phyloP scores from a whole-genome alignment of 352 stramenopile species.

The Phytophthora fragariaefolia region DNA sequence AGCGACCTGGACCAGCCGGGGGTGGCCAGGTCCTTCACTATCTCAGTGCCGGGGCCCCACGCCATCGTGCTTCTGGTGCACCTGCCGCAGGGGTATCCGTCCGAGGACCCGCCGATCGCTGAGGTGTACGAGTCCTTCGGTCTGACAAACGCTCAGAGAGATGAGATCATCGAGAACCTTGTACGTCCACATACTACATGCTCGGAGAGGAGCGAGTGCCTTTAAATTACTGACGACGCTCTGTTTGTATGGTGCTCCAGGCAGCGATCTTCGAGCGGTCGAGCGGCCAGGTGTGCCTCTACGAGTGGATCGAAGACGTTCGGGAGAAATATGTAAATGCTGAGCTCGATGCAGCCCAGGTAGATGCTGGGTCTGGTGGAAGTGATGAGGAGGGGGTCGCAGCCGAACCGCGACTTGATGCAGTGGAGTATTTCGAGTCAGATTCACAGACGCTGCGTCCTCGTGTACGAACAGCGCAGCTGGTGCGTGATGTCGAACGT shows the following conservation, averaged over 20 bases:
- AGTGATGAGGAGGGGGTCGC: slow-evolving; percentile 22
- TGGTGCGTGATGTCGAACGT: slow-evolving; percentile 60
- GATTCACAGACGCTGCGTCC: slow-evolving; percentile 69
- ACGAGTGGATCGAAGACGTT: slow-evolving; percentile 88
- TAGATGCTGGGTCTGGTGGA: slow-evolving; percentile 13
- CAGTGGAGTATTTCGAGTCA: slow-evolving; percentile 51
- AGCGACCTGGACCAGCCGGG: slow-evolving; percentile 49
- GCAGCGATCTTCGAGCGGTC: slow-evolving; percentile 71
- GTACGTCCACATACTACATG: slow-evolving; percentile 32
- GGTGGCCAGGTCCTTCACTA: slow-evolving; percentile 58
- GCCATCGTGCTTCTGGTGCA: slow-evolving; percentile 77
- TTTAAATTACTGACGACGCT: background rate
- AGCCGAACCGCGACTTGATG: slow-evolving; percentile 15
- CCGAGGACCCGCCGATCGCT: slow-evolving; percentile 68
- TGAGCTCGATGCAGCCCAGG: slow-evolving; percentile 40
- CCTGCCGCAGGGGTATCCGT: slow-evolving; percentile 75
- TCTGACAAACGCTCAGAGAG: slow-evolving; percentile 69
- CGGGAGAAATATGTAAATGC: slow-evolving; percentile 71
- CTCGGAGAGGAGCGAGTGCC: too few relatives aligned
- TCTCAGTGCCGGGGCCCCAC: slow-evolving; percentile 66
- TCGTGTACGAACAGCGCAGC: slow-evolving; percentile 66
- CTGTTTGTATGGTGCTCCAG: slow-evolving; percentile 19
- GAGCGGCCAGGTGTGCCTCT: slow-evolving; percentile 83
- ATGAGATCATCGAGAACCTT: slow-evolving; percentile 69
- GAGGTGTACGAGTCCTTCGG: slow-evolving; percentile 87